Conservation (phyloP, 768 basidiomycete genomes). For the Mrakia hoshinonis region DNA sequence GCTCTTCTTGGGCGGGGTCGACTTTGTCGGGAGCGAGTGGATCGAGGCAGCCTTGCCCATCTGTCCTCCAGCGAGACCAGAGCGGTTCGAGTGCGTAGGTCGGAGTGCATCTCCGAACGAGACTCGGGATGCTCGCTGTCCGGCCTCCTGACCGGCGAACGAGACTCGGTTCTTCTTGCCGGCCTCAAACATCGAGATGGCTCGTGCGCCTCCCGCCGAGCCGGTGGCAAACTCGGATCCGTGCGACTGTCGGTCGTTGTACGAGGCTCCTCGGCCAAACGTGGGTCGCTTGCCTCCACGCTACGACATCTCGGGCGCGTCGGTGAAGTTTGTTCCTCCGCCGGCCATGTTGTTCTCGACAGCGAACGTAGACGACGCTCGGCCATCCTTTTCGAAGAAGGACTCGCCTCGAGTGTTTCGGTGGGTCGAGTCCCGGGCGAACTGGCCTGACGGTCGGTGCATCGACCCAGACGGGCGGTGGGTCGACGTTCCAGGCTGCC, state of each 20-base stretch:
- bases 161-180: slow-evolving; percentile 33
- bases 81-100: slow-evolving; percentile 33
- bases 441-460: slow-evolving; percentile 13
- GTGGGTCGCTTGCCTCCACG: neutral
- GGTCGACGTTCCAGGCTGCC: slow-evolving; percentile 25
- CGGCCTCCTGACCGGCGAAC: slow-evolving; percentile 36
- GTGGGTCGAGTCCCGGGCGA: neutral
- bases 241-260: slow-evolving; percentile 5
- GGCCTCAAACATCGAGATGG: slow-evolving; percentile 21
- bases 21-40: slow-evolving; percentile 2
- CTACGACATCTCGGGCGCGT: slow-evolving; percentile 23
- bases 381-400: slow-evolving; percentile 10
- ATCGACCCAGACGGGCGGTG: slow-evolving; percentile 16
- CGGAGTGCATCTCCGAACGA: slow-evolving; percentile 39
- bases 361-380: slow-evolving; percentile 20
- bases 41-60: neutral
- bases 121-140: slow-evolving; percentile 35
- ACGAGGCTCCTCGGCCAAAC: slow-evolving; percentile 10
- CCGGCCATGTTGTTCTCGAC: slow-evolving; percentile 24
- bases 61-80: too few species aligned
- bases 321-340: neutral
- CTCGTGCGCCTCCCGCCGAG: neutral
- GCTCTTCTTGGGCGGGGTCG: slow-evolving; percentile 10
- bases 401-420: slow-evolving; percentile 15
- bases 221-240: neutral